A percentile compares a stretch with the other conserved stretches of the same genome.
phyloP scores from a whole-genome alignment of 495 filamentous ascomycete species.

The Daldinia caldariorum region DNA sequence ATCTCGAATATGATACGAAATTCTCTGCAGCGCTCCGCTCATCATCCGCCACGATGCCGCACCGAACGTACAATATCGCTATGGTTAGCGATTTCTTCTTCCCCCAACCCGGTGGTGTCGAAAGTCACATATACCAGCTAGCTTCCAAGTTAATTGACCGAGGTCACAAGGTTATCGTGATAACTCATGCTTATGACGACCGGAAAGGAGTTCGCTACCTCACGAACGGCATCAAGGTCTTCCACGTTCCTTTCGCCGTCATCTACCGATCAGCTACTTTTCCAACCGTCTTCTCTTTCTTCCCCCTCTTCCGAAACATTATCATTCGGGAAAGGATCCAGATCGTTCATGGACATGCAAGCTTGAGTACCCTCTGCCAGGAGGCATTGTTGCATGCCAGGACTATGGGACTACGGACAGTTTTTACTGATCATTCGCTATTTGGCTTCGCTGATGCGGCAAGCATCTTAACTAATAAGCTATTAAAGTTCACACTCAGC shows the following conservation, averaged over 20 bases:
- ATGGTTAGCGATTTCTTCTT: constrained; percentile 99
- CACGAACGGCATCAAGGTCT: constrained; percentile 97
- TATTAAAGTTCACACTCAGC: constrained; percentile 94
- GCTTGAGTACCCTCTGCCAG: constrained; percentile 89
- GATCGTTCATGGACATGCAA: constrained; percentile 96
- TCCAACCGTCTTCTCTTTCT: constrained; percentile 97
- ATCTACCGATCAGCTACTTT: constrained; percentile 96
- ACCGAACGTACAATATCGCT: constrained; percentile 67
- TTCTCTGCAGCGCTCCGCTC: constrained; percentile 15
- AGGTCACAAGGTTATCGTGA: constrained; percentile 96
- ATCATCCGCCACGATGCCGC: constrained; percentile 58
- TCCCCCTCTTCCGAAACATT: constrained; percentile 95
- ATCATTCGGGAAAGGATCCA: constrained; percentile 91
- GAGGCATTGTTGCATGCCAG: constrained; percentile 95
- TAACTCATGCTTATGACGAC: constrained; percentile 94
- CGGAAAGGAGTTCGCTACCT: constrained; percentile 95
- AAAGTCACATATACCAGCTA: constrained; percentile 98
- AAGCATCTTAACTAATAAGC: constrained; percentile 95
- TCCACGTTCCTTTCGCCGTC: constrained; percentile 94
- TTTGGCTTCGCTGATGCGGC: constrained; percentile 97
- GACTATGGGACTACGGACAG: constrained; percentile 94
- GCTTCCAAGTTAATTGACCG: constrained; percentile 95
- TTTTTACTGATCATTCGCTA: constrained; percentile 97
- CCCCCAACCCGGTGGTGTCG: constrained; percentile 93
- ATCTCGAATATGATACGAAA: constrained; percentile 45